These are phyloP conservation scores for Magnolia officinalis DNA, from an alignment of 164 flowering plant species.

Conservation along the genomic window DNA sequence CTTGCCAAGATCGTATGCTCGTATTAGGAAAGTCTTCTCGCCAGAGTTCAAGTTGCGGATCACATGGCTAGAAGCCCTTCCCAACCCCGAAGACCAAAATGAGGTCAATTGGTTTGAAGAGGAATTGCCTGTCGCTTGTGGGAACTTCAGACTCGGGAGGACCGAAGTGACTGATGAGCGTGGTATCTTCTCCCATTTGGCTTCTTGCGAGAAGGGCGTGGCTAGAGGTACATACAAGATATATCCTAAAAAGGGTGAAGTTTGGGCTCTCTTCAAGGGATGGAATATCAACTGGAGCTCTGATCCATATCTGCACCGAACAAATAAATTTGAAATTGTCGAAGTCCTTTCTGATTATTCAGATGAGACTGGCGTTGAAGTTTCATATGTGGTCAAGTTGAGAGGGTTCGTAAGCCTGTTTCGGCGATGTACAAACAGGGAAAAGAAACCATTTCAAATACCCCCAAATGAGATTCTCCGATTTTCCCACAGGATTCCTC, in stretches of 20 bases:
- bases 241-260: conserved; percentile 66
- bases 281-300: conserved; percentile 56
- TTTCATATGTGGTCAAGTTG: conserved; percentile 47
- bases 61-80: conserved; percentile 66
- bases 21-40: conserved; percentile 39
- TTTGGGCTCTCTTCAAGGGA: conserved; percentile 75
- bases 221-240: conserved; percentile 26
- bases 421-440: conserved; percentile 15
- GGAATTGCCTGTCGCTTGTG: conserved; percentile 66
- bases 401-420: conserved; percentile 61
- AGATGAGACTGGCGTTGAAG: conserved; percentile 37
- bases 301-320: conserved; percentile 28
- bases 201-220: conserved; percentile 28
- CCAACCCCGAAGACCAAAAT: conserved; percentile 34
- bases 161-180: conserved; percentile 29
- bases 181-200: conserved; percentile 59
- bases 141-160: conserved; percentile 45
- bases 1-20: conserved; percentile 93
- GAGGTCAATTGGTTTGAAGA: conserved; percentile 36
- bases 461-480: conserved; percentile 37
- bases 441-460: conserved; percentile 22
- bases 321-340: conserved; percentile 52
- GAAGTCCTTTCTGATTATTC: conserved; percentile 58
- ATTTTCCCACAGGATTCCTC: conserved; percentile 63
- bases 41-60: conserved; percentile 52